Percentiles rank a stretch among this genome's conserved stretches.
Evolutionary conservation across 768 basidiomycete genomes (phyloP).

Genomic region (Lactifluus rugatus): DNA sequence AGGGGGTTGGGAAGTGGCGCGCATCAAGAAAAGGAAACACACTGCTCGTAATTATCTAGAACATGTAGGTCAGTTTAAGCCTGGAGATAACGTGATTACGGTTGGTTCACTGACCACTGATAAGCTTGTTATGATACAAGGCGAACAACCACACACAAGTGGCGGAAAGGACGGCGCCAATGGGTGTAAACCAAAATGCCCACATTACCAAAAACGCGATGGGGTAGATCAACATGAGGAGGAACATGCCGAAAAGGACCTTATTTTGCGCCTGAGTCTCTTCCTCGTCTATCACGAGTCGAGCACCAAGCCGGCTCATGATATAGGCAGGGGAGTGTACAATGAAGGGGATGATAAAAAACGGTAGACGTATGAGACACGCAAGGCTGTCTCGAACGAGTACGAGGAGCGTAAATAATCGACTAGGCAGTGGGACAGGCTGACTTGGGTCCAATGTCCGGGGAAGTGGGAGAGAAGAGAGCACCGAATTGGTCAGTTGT

Average conservation of each 20-base stretch:
- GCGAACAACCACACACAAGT: conserved; percentile 66
- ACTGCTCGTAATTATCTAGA: conserved; percentile 73
- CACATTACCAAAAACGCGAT: conserved; percentile 78
- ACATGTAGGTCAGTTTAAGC: neutral
- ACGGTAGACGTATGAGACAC: conserved; percentile 66
- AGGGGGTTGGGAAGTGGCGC: conserved; percentile 15
- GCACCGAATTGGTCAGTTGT: conserved; percentile 73
- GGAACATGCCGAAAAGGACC: conserved; percentile 69
- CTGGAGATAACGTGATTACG: neutral
- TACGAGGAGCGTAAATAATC: conserved; percentile 68
- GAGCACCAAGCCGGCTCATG: conserved; percentile 66
- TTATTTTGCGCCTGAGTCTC: conserved; percentile 98
- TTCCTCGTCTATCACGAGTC: conserved; percentile 74
- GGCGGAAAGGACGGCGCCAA: conserved; percentile 65
- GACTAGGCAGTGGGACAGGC: conserved; percentile 66
- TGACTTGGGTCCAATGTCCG: conserved; percentile 70
- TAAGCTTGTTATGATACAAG: conserved; percentile 74
- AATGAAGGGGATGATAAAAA: conserved; percentile 81
- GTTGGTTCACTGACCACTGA: conserved; percentile 57
- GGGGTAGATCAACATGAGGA: conserved; percentile 74
- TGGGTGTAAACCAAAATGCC: conserved; percentile 65
- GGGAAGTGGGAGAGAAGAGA: conserved; percentile 79
- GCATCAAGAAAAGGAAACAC: neutral
- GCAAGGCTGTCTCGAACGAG: conserved; percentile 72
- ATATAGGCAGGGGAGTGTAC: conserved; percentile 80